Conservation (phyloP, 176 grass and related monocot genomes). For the Triticum timopheevii region DNA sequence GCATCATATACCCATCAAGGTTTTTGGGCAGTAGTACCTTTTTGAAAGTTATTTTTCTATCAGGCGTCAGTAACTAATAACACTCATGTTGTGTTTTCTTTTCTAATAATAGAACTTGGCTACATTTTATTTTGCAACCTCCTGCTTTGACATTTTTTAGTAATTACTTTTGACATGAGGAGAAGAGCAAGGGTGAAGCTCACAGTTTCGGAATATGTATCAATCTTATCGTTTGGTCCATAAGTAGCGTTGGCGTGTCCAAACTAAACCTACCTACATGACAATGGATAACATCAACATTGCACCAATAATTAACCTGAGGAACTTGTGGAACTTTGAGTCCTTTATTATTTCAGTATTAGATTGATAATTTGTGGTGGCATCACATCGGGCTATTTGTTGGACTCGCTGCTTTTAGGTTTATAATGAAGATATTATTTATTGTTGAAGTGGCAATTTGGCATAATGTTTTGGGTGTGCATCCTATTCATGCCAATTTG, state of each 20-base stretch:
- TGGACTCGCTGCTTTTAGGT: neutral
- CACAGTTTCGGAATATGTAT: neutral
- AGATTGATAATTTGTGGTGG: neutral
- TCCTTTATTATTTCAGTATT: neutral
- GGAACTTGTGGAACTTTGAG: neutral
- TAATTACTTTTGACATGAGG: neutral
- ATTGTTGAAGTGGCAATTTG: constrained; percentile 5
- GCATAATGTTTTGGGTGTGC: neutral
- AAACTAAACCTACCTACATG: constrained; percentile 9
- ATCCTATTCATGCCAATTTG: neutral
- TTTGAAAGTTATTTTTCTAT: neutral
- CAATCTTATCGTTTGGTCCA: neutral
- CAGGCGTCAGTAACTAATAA: neutral
- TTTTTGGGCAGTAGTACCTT: neutral
- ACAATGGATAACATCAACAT: neutral
- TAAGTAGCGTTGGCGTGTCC: neutral
- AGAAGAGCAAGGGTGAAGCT: neutral
- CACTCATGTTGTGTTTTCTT: neutral
- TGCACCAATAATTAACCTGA: constrained; percentile 3
- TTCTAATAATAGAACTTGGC: neutral
- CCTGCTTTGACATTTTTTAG: neutral
- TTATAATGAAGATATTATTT: neutral
- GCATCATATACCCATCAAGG: neutral
- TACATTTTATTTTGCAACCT: constrained; percentile 2
- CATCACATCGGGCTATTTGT: neutral